Percentiles rank a stretch among this genome's conserved stretches.
These are phyloP conservation scores for Mrakia gelida DNA, from an alignment of 768 basidiomycete species.

Conservation along the genomic window DNA sequence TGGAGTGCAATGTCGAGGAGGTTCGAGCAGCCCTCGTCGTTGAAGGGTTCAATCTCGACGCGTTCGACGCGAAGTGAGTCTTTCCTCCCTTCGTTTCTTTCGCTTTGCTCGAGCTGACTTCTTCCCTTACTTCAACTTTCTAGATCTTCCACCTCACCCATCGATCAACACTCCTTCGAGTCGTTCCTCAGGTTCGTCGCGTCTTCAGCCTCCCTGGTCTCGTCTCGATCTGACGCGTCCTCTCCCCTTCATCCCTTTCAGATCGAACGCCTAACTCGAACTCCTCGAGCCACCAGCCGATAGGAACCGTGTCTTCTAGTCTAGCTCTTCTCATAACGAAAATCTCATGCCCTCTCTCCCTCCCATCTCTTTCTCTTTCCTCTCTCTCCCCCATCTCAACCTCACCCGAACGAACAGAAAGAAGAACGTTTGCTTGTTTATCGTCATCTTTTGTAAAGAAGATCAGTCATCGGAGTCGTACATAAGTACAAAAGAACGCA, in stretches of 20 bases:
- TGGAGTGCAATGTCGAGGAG: not conserved
- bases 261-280: too few relatives aligned
- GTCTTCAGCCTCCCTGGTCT: too few relatives aligned
- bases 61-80: constrained; percentile 1
- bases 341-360: not conserved
- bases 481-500: too few relatives aligned
- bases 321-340: not conserved
- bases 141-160: not conserved
- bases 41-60: not conserved
- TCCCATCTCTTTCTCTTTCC: too few relatives aligned
- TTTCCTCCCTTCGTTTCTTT: not conserved
- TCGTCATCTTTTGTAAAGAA: too few relatives aligned
- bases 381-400: too few relatives aligned
- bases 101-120: not conserved
- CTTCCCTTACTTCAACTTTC: not conserved
- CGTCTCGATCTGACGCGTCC: too few relatives aligned
- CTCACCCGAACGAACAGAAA: too few relatives aligned
- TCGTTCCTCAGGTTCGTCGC: not conserved
- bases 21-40: not conserved
- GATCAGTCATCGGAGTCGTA: too few relatives aligned
- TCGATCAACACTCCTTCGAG: not conserved
- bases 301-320: too few relatives aligned
- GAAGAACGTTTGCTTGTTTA: not conserved
- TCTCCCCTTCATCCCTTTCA: too few relatives aligned
- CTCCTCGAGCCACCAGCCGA: too few relatives aligned